These are phyloP conservation scores for Penicillium lividum DNA, from an alignment of 495 filamentous ascomycete genomes.

Conservation along the genomic window DNA sequence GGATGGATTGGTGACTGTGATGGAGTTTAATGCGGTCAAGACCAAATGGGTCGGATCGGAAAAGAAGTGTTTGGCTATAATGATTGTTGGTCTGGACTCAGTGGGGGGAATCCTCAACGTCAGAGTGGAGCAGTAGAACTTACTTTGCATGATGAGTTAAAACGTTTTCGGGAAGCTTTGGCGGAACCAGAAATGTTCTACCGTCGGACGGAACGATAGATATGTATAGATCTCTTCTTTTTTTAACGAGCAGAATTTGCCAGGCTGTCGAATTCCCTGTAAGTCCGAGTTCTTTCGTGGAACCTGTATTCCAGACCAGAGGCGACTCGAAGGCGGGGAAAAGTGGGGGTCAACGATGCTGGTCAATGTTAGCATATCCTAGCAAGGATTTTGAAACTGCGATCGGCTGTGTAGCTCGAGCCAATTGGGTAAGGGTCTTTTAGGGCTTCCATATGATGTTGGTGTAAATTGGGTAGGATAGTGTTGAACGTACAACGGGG, in stretches of 20 bases:
- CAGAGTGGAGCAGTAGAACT: constrained; percentile 1
- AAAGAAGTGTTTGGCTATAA: constrained; percentile 83
- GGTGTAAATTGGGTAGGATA: not conserved
- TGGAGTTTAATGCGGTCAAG: constrained; percentile 69
- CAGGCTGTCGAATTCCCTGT: not conserved
- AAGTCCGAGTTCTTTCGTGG: constrained; percentile 12
- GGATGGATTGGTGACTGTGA: constrained; percentile 83
- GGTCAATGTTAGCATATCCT: not conserved
- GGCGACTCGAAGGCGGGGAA: constrained; percentile 17
- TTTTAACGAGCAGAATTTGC: not conserved
- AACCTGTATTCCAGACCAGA: constrained; percentile 11
- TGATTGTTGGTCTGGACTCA: constrained; percentile 1
- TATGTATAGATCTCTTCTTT: not conserved
- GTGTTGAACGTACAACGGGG: not conserved
- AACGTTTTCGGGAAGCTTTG: constrained; percentile 3
- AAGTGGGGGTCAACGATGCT: constrained; percentile 12
- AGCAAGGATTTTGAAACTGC: not conserved
- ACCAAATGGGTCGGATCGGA: constrained; percentile 82
- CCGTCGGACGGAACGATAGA: not conserved
- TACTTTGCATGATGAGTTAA: constrained; percentile 6
- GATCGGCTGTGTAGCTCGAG: not conserved
- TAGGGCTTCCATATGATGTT: not conserved
- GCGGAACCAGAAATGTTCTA: constrained; percentile 6
- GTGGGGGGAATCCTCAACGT: constrained; percentile 2
- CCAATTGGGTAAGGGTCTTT: not conserved